phyloP scores from a whole-genome alignment of 192 early-diverging fungal species.

The Coemansia sp. region DNA sequence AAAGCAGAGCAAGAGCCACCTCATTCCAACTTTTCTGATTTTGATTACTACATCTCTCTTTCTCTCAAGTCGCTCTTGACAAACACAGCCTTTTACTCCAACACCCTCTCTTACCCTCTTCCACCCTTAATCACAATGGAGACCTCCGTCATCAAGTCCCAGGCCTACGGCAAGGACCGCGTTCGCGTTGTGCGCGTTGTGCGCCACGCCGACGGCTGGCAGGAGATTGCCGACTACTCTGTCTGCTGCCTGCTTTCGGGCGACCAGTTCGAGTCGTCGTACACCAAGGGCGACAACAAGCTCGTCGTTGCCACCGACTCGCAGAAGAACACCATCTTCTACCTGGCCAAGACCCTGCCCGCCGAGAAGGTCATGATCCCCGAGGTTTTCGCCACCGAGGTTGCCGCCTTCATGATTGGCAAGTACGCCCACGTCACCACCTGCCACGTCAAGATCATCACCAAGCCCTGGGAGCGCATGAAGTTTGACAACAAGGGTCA shows the following conservation, averaged over 20 bases:
- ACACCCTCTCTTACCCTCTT: no score
- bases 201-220: slow-evolving; percentile 54
- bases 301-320: slow-evolving; percentile 73
- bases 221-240: slow-evolving; percentile 68
- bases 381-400: slow-evolving; percentile 67
- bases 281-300: slow-evolving; percentile 76
- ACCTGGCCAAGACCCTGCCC: slow-evolving; percentile 62
- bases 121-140: no score
- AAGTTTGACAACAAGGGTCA: slow-evolving; percentile 57
- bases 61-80: no score
- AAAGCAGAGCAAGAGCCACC: no score
- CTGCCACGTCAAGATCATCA: slow-evolving; percentile 62
- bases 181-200: slow-evolving; percentile 72
- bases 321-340: slow-evolving; percentile 74
- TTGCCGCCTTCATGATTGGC: slow-evolving; percentile 66
- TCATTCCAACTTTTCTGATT: no score
- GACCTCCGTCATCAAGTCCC: slow-evolving; percentile 53
- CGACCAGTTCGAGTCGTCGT: slow-evolving; percentile 58
- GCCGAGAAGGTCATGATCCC: slow-evolving; percentile 63
- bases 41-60: no score
- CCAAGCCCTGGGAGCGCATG: slow-evolving; percentile 76
- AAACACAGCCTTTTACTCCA: no score
- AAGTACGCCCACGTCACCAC: slow-evolving; percentile 66
- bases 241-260: slow-evolving; percentile 58
- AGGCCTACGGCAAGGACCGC: slow-evolving; percentile 71